Evolutionary conservation across 345 rosid species (phyloP).

Genomic region (Jatropha curcas): DNA sequence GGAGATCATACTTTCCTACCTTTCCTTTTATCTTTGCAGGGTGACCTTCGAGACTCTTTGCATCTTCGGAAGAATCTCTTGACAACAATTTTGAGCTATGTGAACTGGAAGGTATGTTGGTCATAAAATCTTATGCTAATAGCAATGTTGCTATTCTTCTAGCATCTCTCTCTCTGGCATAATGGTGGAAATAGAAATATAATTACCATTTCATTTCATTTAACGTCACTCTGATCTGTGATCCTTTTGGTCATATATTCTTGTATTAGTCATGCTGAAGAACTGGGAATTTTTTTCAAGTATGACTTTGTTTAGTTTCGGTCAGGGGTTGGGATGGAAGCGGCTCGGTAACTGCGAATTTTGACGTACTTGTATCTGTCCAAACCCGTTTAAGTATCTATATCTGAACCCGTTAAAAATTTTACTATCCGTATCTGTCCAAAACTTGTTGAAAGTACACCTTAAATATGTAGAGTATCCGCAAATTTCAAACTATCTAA

Average conservation of each 20-base stretch:
- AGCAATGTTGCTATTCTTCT: background rate
- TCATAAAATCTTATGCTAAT: conserved; percentile 1
- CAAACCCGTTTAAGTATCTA: no score
- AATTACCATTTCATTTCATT: background rate
- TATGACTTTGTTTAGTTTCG: background rate
- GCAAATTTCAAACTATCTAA: no score
- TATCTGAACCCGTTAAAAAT: no score
- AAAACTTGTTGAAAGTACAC: no score
- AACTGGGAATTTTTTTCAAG: background rate
- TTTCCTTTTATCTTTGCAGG: conserved; percentile 47
- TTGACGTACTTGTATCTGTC: no score
- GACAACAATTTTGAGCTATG: conserved; percentile 52
- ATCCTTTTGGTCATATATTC: background rate
- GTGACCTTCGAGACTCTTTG: conserved; percentile 68
- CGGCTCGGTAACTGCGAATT: no score
- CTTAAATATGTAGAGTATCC: no score
- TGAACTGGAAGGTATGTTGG: conserved; percentile 66
- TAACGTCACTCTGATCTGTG: background rate
- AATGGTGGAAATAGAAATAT: background rate
- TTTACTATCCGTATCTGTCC: no score
- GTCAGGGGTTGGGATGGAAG: background rate
- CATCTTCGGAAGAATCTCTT: conserved; percentile 76
- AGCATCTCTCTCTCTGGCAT: background rate
- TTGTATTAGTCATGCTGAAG: background rate
- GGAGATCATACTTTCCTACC: background rate